Base-by-base conservation (phyloP, 1,139 yeast genomes). In the Groenewaldozyma auringiensis region DNA sequence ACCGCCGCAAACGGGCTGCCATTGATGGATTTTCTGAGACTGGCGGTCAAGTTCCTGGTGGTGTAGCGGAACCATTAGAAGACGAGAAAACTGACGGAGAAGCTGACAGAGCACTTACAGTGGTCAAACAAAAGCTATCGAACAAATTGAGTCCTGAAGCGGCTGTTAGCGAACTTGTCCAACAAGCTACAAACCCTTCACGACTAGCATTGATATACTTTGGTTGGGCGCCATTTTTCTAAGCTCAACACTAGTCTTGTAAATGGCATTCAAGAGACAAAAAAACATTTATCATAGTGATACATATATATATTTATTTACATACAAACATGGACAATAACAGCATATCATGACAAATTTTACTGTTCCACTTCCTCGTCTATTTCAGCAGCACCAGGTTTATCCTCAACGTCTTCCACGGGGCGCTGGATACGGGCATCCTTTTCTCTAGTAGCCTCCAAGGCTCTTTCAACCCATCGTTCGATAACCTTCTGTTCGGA, bases 121-220 rank as follows among this genome's bases (percentile, higher is more conserved):
- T 78, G 2, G 97, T 92, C 1, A 70, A 76, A 43, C 81, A 75
- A 35, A 94, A 92, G 60, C 67, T 92, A 42, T 82, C 86, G 0
- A 74, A 74, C 37, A 84, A 83, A 0, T 67, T 92, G 44, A 86
- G 89, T 57, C 77, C 78, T 3, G 96, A 88, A 55, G 95, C 97
- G 0, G 78, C 78, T 0, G 92, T 92, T 1, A 74, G 92, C 47
- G 94, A 84, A 56, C 67, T 92, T 51, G 78, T 92, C 4, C 81
- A 78, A 40, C 85, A 83, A 52, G 96, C 98, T 0, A 73, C 80
- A 0, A 81, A 78, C 59, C 69, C 74, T 2, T 69, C 72, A 13
- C 86, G 86, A 53, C 66, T 94, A 44, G 83, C 95, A 0, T 63
- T 83, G 37, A 77, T 94, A 4, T 94, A 80, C 60, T 73, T 78